Conservation (phyloP, 2,329 filamentous ascomycete species). For the Phaeoacremonium minimum region DNA sequence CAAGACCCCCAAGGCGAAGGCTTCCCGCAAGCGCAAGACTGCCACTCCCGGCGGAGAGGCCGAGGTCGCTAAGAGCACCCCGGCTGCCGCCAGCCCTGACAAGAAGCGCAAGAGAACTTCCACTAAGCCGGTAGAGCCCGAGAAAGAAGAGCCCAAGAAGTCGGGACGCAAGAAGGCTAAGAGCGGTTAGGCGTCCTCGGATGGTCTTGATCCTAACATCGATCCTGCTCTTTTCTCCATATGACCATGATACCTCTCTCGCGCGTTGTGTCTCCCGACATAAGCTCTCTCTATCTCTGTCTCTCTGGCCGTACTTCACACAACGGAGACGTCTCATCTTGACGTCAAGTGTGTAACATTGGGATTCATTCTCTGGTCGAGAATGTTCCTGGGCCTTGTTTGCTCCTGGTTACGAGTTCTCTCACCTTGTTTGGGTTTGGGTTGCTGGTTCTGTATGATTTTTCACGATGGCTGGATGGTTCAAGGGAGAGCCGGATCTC, state of each 20-base stretch:
- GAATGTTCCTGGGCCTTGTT: too few species aligned
- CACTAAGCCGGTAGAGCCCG: slow-evolving; percentile 42
- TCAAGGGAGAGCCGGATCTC: too few species aligned
- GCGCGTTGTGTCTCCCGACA: too few species aligned
- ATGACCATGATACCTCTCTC: slow-evolving; percentile 21
- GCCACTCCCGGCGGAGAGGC: slow-evolving; percentile 38
- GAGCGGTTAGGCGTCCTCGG: slow-evolving; percentile 23
- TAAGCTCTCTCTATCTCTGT: too few species aligned
- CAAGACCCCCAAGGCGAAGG: slow-evolving; percentile 53
- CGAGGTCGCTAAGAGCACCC: slow-evolving; percentile 30
- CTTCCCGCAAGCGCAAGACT: slow-evolving; percentile 53
- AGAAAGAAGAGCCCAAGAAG: slow-evolving; percentile 56
- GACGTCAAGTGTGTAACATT: too few species aligned
- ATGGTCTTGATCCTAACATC: slow-evolving; percentile 20
- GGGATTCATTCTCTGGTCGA: too few species aligned
- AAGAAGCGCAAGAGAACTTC: slow-evolving; percentile 60
- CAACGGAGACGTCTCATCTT: too few species aligned
- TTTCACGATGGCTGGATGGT: too few species aligned
- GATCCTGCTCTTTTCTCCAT: slow-evolving; percentile 22
- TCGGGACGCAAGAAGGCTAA: slow-evolving; percentile 55
- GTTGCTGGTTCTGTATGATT: too few species aligned
- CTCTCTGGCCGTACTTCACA: too few species aligned
- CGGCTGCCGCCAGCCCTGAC: slow-evolving; percentile 46
- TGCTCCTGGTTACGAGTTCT: too few species aligned
- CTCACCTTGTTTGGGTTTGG: too few species aligned